Conservation (phyloP, 768 basidiomycete genomes). For the Leccinum aurantiacum region DNA sequence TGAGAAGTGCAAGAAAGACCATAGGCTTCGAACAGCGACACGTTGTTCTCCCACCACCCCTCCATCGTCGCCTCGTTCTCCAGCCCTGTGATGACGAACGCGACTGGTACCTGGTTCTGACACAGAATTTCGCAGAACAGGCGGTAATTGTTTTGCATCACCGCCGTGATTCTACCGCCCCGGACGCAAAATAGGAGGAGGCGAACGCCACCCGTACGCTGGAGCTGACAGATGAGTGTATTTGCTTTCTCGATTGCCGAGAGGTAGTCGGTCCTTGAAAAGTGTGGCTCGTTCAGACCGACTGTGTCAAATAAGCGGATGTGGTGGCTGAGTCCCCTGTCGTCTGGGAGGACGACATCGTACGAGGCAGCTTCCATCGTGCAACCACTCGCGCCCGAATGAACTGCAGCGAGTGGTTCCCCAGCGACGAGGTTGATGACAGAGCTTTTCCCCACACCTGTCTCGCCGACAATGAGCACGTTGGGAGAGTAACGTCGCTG, state of each 20-base stretch:
- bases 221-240: slow-evolving; percentile 36
- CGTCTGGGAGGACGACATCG: slow-evolving; percentile 21
- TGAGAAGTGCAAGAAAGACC: slow-evolving; percentile 30
- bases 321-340: slow-evolving; percentile 16
- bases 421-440: slow-evolving; percentile 41
- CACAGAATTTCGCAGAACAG: slow-evolving; percentile 33
- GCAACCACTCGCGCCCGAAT: slow-evolving; percentile 35
- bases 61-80: slow-evolving; percentile 36
- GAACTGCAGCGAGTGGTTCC: slow-evolving; percentile 24
- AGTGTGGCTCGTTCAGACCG: slow-evolving; percentile 32
- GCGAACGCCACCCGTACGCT: slow-evolving; percentile 30
- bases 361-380: slow-evolving; percentile 36
- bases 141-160: slow-evolving; percentile 32
- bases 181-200: slow-evolving; percentile 38
- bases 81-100: slow-evolving; percentile 32
- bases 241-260: slow-evolving; percentile 33
- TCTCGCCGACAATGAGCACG: slow-evolving; percentile 37
- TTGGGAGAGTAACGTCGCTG: slow-evolving; percentile 34
- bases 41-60: slow-evolving; percentile 36
- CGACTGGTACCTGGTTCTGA: slow-evolving; percentile 32
- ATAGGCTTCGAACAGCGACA: slow-evolving; percentile 29
- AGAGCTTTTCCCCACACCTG: slow-evolving; percentile 40
- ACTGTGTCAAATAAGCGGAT: slow-evolving; percentile 36
- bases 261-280: slow-evolving; percentile 24
- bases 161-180: slow-evolving; percentile 31